Evolutionary conservation across 106 monocot genomes (phyloP).

Genomic region (Hemerocallis citrina): DNA sequence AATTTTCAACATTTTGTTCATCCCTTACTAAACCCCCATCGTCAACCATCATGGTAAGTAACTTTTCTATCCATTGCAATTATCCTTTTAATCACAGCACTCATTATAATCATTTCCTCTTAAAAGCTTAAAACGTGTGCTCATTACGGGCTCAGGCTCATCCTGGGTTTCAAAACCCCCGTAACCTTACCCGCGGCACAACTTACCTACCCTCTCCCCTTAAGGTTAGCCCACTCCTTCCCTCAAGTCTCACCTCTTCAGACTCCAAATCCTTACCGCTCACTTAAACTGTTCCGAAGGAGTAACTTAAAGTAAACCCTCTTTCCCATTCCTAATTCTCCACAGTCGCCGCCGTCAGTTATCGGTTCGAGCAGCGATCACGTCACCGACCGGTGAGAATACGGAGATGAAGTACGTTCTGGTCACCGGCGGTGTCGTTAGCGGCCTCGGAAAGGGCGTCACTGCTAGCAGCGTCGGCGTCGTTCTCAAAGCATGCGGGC

Average conservation of each 20-base stretch:
- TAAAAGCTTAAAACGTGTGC: conserved; percentile 4
- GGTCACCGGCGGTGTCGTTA: conserved; percentile 86
- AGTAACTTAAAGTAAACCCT: conserved; percentile 2
- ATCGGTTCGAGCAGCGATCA: not conserved
- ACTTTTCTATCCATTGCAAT: too few species aligned
- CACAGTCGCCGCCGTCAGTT: conserved; percentile 1
- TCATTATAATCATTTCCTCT: too few species aligned
- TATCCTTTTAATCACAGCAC: too few species aligned
- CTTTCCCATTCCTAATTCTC: too few species aligned
- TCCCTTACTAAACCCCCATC: too few species aligned
- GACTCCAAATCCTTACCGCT: not conserved
- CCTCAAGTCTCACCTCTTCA: too few species aligned
- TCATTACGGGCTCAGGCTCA: not conserved
- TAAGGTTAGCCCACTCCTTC: not conserved
- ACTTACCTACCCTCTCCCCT: not conserved
- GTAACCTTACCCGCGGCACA: not conserved
- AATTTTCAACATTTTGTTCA: too few species aligned
- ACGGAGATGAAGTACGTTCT: conserved; percentile 75
- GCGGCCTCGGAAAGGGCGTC: conserved; percentile 90
- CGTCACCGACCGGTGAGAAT: conserved; percentile 8
- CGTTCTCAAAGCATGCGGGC: conserved; percentile 77
- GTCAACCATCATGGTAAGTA: too few species aligned
- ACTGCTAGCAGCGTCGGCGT: conserved; percentile 92
- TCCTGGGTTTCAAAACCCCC: not conserved
- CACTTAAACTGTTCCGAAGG: not conserved